phyloP scores from a whole-genome alignment of 2,329 filamentous ascomycete genomes.

The Penicillium thymicola region DNA sequence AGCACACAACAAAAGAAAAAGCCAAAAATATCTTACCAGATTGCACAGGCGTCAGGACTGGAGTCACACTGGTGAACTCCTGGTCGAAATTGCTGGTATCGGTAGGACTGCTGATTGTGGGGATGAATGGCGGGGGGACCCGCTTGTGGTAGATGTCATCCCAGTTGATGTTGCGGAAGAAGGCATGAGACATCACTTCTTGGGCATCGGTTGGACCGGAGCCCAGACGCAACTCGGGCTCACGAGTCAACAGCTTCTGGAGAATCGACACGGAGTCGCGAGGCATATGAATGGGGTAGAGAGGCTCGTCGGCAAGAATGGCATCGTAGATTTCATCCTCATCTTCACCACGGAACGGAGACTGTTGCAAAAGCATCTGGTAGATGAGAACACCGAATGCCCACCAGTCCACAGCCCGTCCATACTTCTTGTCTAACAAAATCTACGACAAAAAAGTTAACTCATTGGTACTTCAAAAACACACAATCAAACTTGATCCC shows the following conservation, averaged over 20 bases:
- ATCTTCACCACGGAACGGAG: slow-evolving; percentile 96
- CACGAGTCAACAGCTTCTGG: slow-evolving; percentile 92
- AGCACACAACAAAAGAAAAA: background rate
- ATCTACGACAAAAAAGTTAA: slow-evolving; percentile 57
- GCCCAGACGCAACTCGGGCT: slow-evolving; percentile 88
- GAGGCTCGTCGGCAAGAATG: slow-evolving; percentile 92
- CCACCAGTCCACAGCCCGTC: slow-evolving; percentile 98
- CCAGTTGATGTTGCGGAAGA: slow-evolving; percentile 98
- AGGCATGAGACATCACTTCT: slow-evolving; percentile 97
- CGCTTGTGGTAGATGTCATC: slow-evolving; percentile 98
- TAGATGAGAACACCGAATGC: slow-evolving; percentile 98
- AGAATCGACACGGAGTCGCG: slow-evolving; percentile 95
- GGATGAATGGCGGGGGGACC: slow-evolving; percentile 82
- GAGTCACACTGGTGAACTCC: slow-evolving; percentile 97
- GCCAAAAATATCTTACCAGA: slow-evolving; percentile 65
- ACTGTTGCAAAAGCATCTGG: slow-evolving; percentile 98
- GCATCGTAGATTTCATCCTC: slow-evolving; percentile 99
- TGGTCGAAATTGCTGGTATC: slow-evolving; percentile 99
- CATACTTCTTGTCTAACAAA: slow-evolving; percentile 96
- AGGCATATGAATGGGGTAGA: slow-evolving; percentile 99
- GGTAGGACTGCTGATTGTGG: slow-evolving; percentile 83
- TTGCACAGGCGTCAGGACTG: slow-evolving; percentile 93
- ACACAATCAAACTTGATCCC: background rate
- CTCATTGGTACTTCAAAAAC: background rate
- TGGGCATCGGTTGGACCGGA: slow-evolving; percentile 95